Evolutionary conservation across 371 early-diverging fungal species (phyloP), one percentile per base, ranked within the genome.

Genomic region (Quaeritorhiza haematococci): DNA sequence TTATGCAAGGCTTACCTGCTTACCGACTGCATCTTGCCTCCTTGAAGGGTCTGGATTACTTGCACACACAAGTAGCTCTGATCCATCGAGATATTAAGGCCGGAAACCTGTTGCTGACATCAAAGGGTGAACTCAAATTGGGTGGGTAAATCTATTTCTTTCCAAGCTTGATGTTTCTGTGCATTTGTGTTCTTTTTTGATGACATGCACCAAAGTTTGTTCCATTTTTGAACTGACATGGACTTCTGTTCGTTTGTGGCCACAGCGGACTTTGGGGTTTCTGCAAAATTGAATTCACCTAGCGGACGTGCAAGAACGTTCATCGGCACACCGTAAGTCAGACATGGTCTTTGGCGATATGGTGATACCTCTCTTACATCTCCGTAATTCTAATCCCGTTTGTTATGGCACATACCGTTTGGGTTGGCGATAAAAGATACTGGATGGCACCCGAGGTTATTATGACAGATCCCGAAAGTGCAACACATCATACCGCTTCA

Each of bases 31-130:
- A 48, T 15, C 38, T 23, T 38, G 38, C 13, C 17, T 48, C 24
- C 10, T 15, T 15, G 10, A n/a, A 75, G 69, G 82, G 81, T 10
- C 62, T 91, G 27, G 76, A 78, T 19, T 88, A 85, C 60, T 71
- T 91, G 53, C 91, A 91, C 59, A 74, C 62, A 34, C 72, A 79
- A 49, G 76, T 74, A 24, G 74, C 72, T 0, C 74, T 90, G 35
- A 86, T 92, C 53, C 91, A 92, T 62, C 71, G 92, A 38, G 92
- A 92, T 52, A 85, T 92, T 58, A 92, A 92, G 61, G 88, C 90
- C 35, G 88, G 89, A 28, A 92, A 91, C 62, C 64, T 91, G 26
- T 64, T 91, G 41, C 50, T 91, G 28, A 86, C 85, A 3, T 72
- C 71, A 32, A 68, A 78, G 29, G 86, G 87, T 10, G 72, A 81